These are phyloP conservation scores for Paracoccidioides lutzii DNA, from an alignment of 2,329 filamentous ascomycete genomes.

Conservation along the genomic window DNA sequence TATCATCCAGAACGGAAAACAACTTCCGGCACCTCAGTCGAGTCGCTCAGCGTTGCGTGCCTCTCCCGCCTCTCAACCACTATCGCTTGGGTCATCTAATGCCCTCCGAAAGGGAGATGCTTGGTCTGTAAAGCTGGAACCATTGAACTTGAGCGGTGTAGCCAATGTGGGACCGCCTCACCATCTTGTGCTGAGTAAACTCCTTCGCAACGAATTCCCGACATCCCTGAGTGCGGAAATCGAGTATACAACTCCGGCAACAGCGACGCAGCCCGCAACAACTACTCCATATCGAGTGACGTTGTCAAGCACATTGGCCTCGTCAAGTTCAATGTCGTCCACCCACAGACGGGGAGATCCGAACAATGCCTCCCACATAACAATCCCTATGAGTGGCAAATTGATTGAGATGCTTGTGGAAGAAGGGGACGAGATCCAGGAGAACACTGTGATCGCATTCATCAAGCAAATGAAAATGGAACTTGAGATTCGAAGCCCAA, in stretches of 20 bases:
- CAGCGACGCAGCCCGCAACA: slow-evolving; percentile 8
- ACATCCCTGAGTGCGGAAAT: slow-evolving; percentile 41
- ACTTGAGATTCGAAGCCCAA: slow-evolving; percentile 44
- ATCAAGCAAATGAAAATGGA: slow-evolving; percentile 60
- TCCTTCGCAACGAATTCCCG: slow-evolving; percentile 50
- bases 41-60: slow-evolving; percentile 15
- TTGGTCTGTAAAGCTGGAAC: slow-evolving; percentile 41
- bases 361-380: slow-evolving; percentile 39
- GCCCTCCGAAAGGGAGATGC: slow-evolving; percentile 45
- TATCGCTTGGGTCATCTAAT: slow-evolving; percentile 8
- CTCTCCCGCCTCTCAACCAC: slow-evolving; percentile 15
- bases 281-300: slow-evolving; percentile 35
- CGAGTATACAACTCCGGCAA: slow-evolving; percentile 32
- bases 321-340: slow-evolving; percentile 27
- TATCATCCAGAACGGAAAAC: slow-evolving; percentile 26
- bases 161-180: slow-evolving; percentile 23
- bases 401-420: slow-evolving; percentile 47
- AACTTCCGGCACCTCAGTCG: slow-evolving; percentile 15
- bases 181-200: slow-evolving; percentile 41
- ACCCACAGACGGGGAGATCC: slow-evolving; percentile 40
- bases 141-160: slow-evolving; percentile 16
- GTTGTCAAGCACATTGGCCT: slow-evolving; percentile 35
- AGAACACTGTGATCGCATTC: slow-evolving; percentile 44
- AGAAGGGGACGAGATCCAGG: slow-evolving; percentile 36
- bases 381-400: slow-evolving; percentile 46